Conservation (phyloP, 176 grass and related monocot genomes). For the Zizania latifolia region DNA sequence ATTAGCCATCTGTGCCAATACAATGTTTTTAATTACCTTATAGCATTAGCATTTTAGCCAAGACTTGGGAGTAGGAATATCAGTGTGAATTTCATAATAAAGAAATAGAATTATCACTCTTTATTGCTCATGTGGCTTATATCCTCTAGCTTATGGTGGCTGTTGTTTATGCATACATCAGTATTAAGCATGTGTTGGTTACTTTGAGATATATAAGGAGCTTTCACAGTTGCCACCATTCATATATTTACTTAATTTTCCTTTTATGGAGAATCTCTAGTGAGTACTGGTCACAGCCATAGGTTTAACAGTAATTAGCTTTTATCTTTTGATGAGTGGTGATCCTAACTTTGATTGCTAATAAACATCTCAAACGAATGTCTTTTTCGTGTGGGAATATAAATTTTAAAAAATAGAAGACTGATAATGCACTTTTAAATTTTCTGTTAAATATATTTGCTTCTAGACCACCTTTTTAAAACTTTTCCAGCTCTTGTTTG, state of each 20-base stretch:
- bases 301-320: too few species aligned
- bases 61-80: neutral
- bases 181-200: neutral
- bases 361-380: neutral
- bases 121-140: constrained; percentile 8
- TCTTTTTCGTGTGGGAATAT: neutral
- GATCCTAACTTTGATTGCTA: neutral
- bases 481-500: neutral
- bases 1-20: neutral
- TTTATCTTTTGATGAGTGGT: too few species aligned
- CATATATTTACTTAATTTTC: neutral
- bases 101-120: neutral
- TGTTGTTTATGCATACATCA: neutral
- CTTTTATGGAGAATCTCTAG: neutral
- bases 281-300: neutral
- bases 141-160: neutral
- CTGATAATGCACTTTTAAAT: neutral
- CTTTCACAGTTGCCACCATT: neutral
- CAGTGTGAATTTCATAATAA: neutral
- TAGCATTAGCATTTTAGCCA: neutral
- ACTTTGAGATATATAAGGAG: neutral
- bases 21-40: neutral
- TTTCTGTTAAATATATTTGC: constrained; percentile 2
- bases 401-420: neutral
- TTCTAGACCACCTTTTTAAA: constrained; percentile 9